These are phyloP conservation scores for Dothidotthia symphoricarpi DNA, from an alignment of 2,329 filamentous ascomycete species.

Conservation along the genomic window DNA sequence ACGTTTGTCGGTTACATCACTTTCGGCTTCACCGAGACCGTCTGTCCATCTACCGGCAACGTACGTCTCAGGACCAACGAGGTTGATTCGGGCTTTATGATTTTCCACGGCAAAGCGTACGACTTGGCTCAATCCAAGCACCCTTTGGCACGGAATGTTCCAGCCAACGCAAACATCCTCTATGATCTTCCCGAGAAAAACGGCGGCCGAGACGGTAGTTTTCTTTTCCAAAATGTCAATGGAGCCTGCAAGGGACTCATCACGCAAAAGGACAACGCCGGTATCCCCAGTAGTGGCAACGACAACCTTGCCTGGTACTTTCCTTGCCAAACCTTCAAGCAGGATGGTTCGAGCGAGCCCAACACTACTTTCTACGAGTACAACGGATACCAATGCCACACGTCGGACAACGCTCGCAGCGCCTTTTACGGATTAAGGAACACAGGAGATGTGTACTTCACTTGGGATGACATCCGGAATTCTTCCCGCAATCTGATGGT, in stretches of 20 bases:
- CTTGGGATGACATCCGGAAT: constrained; percentile 92
- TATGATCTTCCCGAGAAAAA: constrained; percentile 81
- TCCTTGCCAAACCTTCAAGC: constrained; percentile 85
- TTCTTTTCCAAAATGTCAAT: constrained; percentile 98
- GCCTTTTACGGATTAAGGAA: constrained; percentile 71
- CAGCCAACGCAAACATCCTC: constrained; percentile 72
- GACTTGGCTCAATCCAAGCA: constrained; percentile 76
- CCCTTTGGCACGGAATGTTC: constrained; percentile 76
- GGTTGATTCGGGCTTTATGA: constrained; percentile 82
- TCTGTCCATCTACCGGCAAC: constrained; percentile 71
- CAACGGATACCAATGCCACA: constrained; percentile 86
- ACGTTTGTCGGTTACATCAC: constrained; percentile 90
- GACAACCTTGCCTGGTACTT: constrained; percentile 91
- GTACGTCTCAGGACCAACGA: constrained; percentile 75
- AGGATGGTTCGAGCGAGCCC: constrained; percentile 79
- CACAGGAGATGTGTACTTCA: constrained; percentile 89
- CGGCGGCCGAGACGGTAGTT: constrained; percentile 89
- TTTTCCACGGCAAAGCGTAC: constrained; percentile 91
- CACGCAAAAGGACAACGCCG: constrained; percentile 65
- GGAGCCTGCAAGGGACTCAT: constrained; percentile 93
- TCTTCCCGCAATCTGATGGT: constrained; percentile 84
- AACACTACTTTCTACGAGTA: constrained; percentile 76
- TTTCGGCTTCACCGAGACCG: constrained; percentile 88
- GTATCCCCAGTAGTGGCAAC: constrained; percentile 72
- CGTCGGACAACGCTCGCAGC: constrained; percentile 64